Evolutionary conservation across 1,139 yeast species (phyloP), one percentile per base, ranked within the genome.

Genomic region (Sugiyamaella neomexicana): DNA sequence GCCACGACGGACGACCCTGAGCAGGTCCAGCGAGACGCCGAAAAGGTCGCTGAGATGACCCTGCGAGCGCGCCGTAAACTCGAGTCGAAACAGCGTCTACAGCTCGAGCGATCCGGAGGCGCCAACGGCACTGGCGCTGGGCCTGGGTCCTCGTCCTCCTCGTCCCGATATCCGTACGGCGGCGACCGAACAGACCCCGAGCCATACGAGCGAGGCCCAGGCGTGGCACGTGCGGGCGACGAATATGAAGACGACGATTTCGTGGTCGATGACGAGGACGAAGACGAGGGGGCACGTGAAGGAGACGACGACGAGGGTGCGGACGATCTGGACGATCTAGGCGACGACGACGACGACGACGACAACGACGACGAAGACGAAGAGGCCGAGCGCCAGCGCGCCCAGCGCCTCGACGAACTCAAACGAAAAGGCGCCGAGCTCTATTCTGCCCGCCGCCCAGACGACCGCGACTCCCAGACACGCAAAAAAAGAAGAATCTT

Each of bases 1-100:
- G 84, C 88, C 46, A 88, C 96, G 1, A 81, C 82, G 27, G 86
- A 82, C 58, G 99, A 93, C 74, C 99, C 99, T 1, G 89, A 89
- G 68, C 76, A 85, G 69, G 84, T 85, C 61, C 91, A 90, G 66
- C 81, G 88, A 65, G 83, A 83, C 63, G 83, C 91, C 34, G 97
- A 89, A 68, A 88, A 83, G 72, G 84, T 82, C 58, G 96, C 86
- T 65, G 81, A 65, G 43, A 62, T 65, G 59, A 71, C 69, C 48
- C 63, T 72, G 39, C 65, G 69, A 44, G 78, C 78, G n/a, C 67
- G 77, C 4, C 65, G 73, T 39, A 72, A 73, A 62, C 74, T 75
- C 10, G 78, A 74, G 51, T 83, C 62, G 82, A 88, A 72, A 77
- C 83, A 58, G 73, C 81, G 67, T 81, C 86, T 71, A 81, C 85